Evolutionary conservation across 805 yeast genomes (phyloP), one percentile per base, ranked within the genome.

Genomic region (Candida sonorensis): DNA sequence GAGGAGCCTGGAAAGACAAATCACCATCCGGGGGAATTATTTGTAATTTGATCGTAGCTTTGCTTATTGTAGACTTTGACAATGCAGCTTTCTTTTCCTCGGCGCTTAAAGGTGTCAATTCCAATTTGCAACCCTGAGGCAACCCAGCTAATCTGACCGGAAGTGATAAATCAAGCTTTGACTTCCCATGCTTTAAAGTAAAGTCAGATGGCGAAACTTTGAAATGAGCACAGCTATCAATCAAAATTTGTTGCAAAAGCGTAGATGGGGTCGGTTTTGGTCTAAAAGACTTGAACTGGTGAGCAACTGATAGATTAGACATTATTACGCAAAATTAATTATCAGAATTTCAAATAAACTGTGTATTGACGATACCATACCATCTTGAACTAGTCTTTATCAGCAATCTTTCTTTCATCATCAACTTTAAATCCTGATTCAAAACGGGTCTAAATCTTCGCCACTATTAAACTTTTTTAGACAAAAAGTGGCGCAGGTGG

Each of bases 111-210:
- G 33, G 35, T 3, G 27, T 31, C 26, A 68, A 39, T 7, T 50
- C 49, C 22, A 71, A 34, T 27, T 65, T 69, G 12, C 61, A 64
- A 10, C 75, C 75, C 5, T 59, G 50, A 2, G 74, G 68, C 13
- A 71, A 40, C 31, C 64, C 62, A 11, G 64, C 43, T 12, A 69
- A 44, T 36, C 75, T 53, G 38, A 64, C 47, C 1, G 76, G 75
- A 21, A 69, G 36, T 22, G 64, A 57, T 11, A 58, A 40, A 5
- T 67, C 60, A 14, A 69, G 32, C 6, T 45, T 42, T 1, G 46
- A 48, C 21, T 47, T 54, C 5, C 61, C 59, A 34, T 65, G 63
- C 17, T 33, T 40, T 16, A 45, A 36, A 15, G 36, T 30, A 28
- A 33, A 34, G 0, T 22, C 17, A 16, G 31, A 23, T 7, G 45